Evolutionary conservation across 257 asterid species (phyloP).

Genomic region (Craterostigma plantagineum): DNA sequence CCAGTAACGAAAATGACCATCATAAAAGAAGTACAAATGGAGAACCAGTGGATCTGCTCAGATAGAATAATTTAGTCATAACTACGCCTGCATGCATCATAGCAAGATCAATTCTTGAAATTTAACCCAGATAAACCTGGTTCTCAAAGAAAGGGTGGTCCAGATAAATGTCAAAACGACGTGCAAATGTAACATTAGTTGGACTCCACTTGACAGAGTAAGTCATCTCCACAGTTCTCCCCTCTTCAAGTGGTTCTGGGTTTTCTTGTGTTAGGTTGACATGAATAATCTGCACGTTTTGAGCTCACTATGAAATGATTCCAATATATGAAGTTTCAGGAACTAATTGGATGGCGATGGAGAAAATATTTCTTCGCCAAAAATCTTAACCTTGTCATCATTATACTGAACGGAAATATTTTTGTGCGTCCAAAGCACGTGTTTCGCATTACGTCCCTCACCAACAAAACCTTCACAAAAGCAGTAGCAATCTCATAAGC

Average conservation of each 20-base stretch:
- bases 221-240: constrained; percentile 56
- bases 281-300: constrained; percentile 71
- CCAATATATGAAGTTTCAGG: too few species aligned
- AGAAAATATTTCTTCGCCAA: too few species aligned
- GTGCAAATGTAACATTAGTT: constrained; percentile 69
- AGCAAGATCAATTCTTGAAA: too few species aligned
- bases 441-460: constrained; percentile 31
- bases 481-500: constrained; percentile 9
- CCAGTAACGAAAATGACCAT: constrained; percentile 98
- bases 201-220: constrained; percentile 80
- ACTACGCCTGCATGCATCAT: too few species aligned
- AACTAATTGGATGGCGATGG: too few species aligned
- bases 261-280: constrained; percentile 82
- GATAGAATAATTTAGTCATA: too few species aligned
- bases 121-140: constrained; percentile 65
- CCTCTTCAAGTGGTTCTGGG: constrained; percentile 70
- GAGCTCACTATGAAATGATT: background rate
- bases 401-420: constrained; percentile 35
- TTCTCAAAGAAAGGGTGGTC: constrained; percentile 97
- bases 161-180: constrained; percentile 85
- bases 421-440: constrained; percentile 46
- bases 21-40: constrained; percentile 92
- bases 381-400: background rate
- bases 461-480: constrained; percentile 35
- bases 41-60: constrained; percentile 98